A percentile compares a stretch with the other conserved stretches of the same genome.
phyloP scores from a whole-genome alignment of 192 early-diverging fungal species.

The Backusella luteola region DNA sequence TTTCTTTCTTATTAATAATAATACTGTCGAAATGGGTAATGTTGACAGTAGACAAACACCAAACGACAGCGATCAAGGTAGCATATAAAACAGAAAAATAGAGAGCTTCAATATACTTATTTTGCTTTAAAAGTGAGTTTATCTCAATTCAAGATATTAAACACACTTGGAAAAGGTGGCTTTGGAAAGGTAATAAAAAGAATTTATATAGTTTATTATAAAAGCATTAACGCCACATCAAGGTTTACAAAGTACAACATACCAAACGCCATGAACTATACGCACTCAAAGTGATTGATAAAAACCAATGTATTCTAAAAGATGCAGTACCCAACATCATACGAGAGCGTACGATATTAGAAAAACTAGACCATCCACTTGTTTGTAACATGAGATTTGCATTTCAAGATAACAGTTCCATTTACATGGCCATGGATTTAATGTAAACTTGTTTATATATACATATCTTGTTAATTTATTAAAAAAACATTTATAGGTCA shows the following conservation, averaged over 20 bases:
- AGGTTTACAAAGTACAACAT: conserved; percentile 82
- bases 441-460: conserved; percentile 51
- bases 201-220: neutral
- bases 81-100: neutral
- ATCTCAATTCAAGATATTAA: conserved; percentile 71
- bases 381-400: conserved; percentile 81
- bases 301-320: conserved; percentile 82
- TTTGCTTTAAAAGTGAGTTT: conserved; percentile 11
- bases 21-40: conserved; percentile 12
- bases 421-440: conserved; percentile 88
- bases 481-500: conserved; percentile 46
- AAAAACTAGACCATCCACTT: conserved; percentile 71
- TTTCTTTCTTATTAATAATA: neutral
- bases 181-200: conserved; percentile 76
- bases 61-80: conserved; percentile 11
- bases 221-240: neutral
- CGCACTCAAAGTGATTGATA: conserved; percentile 89
- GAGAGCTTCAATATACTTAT: neutral
- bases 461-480: neutral
- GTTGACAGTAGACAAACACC: neutral
- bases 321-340: conserved; percentile 82
- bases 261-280: conserved; percentile 65
- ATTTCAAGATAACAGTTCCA: conserved; percentile 85
- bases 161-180: conserved; percentile 81
- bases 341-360: conserved; percentile 73